phyloP scores from a whole-genome alignment of 106 monocot genomes.

The Platanthera zijinensis region DNA sequence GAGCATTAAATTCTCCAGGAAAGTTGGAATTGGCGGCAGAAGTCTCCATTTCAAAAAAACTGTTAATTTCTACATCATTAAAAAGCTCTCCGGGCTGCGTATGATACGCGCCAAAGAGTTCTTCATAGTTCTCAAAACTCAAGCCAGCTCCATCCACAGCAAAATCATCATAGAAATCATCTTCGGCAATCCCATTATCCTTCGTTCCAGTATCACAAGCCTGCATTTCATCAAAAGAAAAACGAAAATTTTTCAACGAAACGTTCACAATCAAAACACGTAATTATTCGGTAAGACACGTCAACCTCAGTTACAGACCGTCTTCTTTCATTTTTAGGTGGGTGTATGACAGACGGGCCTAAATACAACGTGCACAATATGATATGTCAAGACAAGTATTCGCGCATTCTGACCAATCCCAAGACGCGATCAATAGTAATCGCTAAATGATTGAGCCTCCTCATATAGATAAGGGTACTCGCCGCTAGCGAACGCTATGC shows the following conservation, averaged over 20 bases:
- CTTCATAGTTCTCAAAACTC: constrained; percentile 45
- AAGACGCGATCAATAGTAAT: no score
- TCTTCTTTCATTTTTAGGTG: no score
- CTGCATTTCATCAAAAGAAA: constrained; percentile 18
- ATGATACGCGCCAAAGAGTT: constrained; percentile 38
- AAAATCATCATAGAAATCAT: constrained; percentile 34
- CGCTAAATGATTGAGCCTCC: no score
- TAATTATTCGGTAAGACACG: no score
- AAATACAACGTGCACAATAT: no score
- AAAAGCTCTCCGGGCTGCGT: constrained; percentile 23
- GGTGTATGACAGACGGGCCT: no score
- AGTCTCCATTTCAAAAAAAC: constrained; percentile 32
- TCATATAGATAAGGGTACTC: no score
- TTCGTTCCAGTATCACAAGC: constrained; percentile 15
- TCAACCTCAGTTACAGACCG: no score
- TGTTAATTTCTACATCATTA: constrained; percentile 34
- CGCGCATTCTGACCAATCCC: no score
- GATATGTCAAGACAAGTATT: no score
- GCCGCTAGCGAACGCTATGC: no score
- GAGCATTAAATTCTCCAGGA: constrained; percentile 17
- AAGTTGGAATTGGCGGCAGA: constrained; percentile 26
- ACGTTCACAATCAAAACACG: not conserved
- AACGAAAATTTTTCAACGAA: not conserved
- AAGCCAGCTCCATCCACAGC: constrained; percentile 46
- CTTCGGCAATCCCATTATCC: constrained; percentile 28